Conservation (phyloP, 306 rosid species). For the Vachellia pachyceras region DNA sequence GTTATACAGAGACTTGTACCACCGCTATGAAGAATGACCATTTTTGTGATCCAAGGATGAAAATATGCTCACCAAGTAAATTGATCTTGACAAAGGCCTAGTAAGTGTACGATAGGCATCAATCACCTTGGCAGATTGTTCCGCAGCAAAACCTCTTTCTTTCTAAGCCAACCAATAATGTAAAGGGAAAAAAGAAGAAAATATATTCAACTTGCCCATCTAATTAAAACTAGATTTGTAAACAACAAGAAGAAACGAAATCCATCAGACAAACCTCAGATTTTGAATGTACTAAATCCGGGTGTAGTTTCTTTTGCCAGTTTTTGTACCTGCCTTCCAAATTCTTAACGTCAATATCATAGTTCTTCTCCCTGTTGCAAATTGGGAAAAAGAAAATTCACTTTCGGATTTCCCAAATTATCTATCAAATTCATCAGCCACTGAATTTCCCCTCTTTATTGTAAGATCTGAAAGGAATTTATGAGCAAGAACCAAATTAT, state of each 20-base stretch:
- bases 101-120: constrained; percentile 84
- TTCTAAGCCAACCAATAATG: constrained; percentile 50
- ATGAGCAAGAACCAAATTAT: not conserved
- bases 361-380: constrained; percentile 72
- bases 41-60: constrained; percentile 6
- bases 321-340: constrained; percentile 82
- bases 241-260: constrained; percentile 21
- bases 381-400: not conserved
- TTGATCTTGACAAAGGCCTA: constrained; percentile 80
- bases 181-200: not conserved
- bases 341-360: constrained; percentile 61
- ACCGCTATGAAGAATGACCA: constrained; percentile 21
- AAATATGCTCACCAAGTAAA: constrained; percentile 71
- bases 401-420: constrained; percentile 18
- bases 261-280: constrained; percentile 64
- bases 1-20: not conserved
- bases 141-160: constrained; percentile 91
- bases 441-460: constrained; percentile 6
- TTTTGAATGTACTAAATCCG: constrained; percentile 95
- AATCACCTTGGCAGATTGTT: constrained; percentile 89
- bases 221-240: not conserved
- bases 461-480: not conserved
- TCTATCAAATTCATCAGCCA: constrained; percentile 24
- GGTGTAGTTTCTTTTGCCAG: constrained; percentile 97
- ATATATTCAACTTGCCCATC: constrained; percentile 2